Evolutionary conservation across 768 basidiomycete species (phyloP).

Genomic region (Leccinum olivaceopallidum): DNA sequence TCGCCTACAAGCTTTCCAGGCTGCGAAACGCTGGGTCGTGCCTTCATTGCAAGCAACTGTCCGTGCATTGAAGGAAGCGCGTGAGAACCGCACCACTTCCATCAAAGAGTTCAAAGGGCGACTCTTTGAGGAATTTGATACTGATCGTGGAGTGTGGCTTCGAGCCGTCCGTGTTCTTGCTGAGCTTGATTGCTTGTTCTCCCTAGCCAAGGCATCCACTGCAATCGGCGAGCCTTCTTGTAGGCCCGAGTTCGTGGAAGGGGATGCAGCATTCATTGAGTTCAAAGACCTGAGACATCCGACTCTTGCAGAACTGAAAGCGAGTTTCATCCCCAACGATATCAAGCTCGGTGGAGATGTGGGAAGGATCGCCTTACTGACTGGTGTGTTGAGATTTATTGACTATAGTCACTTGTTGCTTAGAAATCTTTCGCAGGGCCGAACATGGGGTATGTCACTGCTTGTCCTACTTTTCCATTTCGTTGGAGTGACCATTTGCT

Average conservation of each 20-base stretch:
- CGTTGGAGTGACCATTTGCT: not conserved
- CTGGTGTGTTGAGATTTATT: constrained; percentile 51
- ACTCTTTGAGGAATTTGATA: constrained; percentile 79
- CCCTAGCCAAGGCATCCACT: constrained; percentile 84
- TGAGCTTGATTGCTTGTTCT: constrained; percentile 95
- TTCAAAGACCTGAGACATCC: constrained; percentile 93
- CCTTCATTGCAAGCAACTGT: constrained; percentile 70
- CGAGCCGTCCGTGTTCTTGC: constrained; percentile 83
- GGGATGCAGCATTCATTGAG: constrained; percentile 76
- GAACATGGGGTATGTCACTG: constrained; percentile 75
- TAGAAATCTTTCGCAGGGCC: constrained; percentile 49
- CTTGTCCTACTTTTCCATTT: not conserved
- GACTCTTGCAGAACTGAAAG: constrained; percentile 64
- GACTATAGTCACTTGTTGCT: not conserved
- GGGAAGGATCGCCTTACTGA: constrained; percentile 80
- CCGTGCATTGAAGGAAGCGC: constrained; percentile 87
- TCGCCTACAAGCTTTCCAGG: constrained; percentile 40
- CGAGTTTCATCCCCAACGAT: constrained; percentile 92
- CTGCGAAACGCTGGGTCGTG: constrained; percentile 74
- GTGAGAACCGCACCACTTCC: constrained; percentile 79
- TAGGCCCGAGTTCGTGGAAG: constrained; percentile 84
- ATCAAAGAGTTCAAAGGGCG: constrained; percentile 83
- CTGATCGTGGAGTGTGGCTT: constrained; percentile 78
- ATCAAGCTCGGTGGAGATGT: constrained; percentile 79
- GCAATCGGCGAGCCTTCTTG: constrained; percentile 94